phyloP scores from a whole-genome alignment of 2,329 filamentous ascomycete species.

The Cercospora citrullina region DNA sequence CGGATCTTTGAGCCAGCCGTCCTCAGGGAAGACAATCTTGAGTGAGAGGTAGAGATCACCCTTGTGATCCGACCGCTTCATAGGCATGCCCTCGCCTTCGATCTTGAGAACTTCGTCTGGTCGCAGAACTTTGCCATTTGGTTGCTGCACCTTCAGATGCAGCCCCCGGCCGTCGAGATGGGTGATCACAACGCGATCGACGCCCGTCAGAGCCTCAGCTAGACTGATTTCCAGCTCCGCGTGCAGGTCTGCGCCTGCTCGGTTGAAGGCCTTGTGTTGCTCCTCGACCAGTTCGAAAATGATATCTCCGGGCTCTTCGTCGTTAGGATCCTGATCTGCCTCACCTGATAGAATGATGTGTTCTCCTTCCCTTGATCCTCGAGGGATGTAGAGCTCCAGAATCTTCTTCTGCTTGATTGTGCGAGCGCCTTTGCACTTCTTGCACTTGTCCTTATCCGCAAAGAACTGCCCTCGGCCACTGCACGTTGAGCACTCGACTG shows the following conservation, averaged over 20 bases:
- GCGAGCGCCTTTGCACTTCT: conserved; percentile 95
- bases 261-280: conserved; percentile 76
- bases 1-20: conserved; percentile 75
- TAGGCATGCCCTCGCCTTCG: conserved; percentile 87
- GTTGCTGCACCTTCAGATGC: conserved; percentile 70
- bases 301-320: conserved; percentile 88
- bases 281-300: conserved; percentile 84
- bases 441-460: conserved; percentile 96
- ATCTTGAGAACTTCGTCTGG: conserved; percentile 86
- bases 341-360: conserved; percentile 88
- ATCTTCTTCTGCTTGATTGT: conserved; percentile 88
- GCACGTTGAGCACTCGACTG: conserved; percentile 78
- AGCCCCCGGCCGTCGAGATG: conserved; percentile 94
- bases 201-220: conserved; percentile 81
- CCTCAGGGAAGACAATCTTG: conserved; percentile 83
- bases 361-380: conserved; percentile 77
- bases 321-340: conserved; percentile 87
- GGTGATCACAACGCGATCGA: conserved; percentile 84
- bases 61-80: conserved; percentile 77
- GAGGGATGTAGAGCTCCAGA: conserved; percentile 92
- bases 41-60: conserved; percentile 87
- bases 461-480: conserved; percentile 80
- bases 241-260: conserved; percentile 79
- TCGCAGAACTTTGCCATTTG: conserved; percentile 71
- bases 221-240: conserved; percentile 80